Evolutionary conservation across 2,329 filamentous ascomycete genomes (phyloP).

Genomic region (Colletotrichum sp.): DNA sequence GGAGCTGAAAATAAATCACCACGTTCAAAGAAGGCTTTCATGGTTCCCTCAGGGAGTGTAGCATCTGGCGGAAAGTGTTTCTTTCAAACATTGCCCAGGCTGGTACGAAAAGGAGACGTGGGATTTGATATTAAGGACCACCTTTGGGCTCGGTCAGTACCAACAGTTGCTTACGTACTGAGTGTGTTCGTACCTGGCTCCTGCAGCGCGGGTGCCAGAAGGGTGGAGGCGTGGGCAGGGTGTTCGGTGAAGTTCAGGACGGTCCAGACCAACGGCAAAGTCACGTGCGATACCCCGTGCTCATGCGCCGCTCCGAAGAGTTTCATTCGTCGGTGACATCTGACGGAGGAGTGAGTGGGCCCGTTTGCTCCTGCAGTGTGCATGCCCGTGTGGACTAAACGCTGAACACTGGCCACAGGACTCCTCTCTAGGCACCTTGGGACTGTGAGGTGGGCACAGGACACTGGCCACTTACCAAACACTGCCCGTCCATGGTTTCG

Average conservation of each 20-base stretch:
- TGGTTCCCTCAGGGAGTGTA: background rate
- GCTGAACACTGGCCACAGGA: background rate
- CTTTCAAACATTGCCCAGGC: background rate
- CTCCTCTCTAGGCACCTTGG: background rate
- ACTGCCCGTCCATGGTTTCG: background rate
- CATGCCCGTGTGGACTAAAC: background rate
- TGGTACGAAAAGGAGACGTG: background rate
- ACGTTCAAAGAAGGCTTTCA: background rate
- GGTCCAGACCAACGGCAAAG: background rate
- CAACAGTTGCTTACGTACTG: background rate
- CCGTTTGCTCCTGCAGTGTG: conserved; percentile 5
- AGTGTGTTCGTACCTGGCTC: background rate
- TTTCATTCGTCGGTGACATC: conserved; percentile 17
- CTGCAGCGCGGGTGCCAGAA: background rate
- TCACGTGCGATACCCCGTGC: background rate
- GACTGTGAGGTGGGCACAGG: background rate
- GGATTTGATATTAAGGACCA: background rate
- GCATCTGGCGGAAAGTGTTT: background rate
- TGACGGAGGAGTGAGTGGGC: background rate
- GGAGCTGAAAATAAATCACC: background rate
- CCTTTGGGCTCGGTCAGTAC: background rate
- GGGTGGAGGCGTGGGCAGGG: background rate
- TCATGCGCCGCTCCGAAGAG: background rate
- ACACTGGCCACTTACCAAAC: conserved; percentile 7
- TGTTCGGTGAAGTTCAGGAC: background rate